Percentiles rank a stretch among this genome's conserved stretches.
Evolutionary conservation across 306 rosid genomes (phyloP).

Genomic region (Cucurbita ficifolia): DNA sequence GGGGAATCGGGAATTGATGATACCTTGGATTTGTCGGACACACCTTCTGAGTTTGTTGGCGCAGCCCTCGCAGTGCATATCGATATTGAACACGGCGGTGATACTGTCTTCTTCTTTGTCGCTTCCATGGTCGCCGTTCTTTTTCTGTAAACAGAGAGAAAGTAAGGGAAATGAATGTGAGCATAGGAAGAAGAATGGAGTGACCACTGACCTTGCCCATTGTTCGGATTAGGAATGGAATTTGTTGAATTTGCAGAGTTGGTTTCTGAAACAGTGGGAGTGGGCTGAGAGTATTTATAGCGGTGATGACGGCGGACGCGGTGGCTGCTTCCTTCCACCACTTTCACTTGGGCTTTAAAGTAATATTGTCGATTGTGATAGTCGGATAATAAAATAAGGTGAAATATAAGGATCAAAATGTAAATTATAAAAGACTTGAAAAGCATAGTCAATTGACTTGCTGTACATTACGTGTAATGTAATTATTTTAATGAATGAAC

Average conservation of each 20-base stretch:
- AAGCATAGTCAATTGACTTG: too few relatives aligned
- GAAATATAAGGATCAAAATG: too few relatives aligned
- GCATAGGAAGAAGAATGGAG: neutral
- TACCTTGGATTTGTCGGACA: slow-evolving; percentile 25
- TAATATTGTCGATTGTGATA: too few relatives aligned
- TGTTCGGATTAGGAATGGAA: neutral
- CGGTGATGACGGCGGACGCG: neutral
- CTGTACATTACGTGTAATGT: too few relatives aligned
- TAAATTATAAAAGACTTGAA: too few relatives aligned
- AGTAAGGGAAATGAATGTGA: neutral
- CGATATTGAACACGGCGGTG: slow-evolving; percentile 26
- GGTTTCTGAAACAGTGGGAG: neutral
- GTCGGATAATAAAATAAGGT: too few relatives aligned
- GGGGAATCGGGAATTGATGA: neutral
- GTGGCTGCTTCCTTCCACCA: neutral
- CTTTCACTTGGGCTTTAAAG: neutral
- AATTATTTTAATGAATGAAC: too few relatives aligned
- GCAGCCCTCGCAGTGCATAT: slow-evolving; percentile 69
- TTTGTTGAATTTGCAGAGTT: neutral
- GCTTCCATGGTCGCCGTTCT: slow-evolving; percentile 6
- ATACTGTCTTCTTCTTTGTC: neutral
- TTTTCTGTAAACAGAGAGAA: slow-evolving; percentile 19
- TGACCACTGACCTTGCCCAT: neutral
- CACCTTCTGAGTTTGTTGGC: slow-evolving; percentile 26
- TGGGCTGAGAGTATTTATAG: neutral